phyloP scores from a whole-genome alignment of 2,329 filamentous ascomycete species.

The Cordyceps tenuipes region DNA sequence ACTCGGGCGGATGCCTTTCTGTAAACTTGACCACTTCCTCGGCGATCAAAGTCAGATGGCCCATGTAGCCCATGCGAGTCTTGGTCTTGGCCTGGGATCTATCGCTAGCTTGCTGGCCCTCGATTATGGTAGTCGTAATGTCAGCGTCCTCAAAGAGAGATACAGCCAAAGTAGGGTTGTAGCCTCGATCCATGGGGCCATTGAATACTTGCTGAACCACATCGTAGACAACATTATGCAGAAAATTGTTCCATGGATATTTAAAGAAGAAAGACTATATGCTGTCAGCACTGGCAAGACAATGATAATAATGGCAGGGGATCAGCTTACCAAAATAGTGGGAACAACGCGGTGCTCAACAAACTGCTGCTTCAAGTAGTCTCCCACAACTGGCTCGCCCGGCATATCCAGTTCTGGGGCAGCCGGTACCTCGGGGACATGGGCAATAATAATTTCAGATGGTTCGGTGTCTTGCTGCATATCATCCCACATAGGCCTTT shows the following conservation, averaged over 20 bases:
- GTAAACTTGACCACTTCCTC: conserved; percentile 99
- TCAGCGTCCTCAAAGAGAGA: conserved; percentile 88
- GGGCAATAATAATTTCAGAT: conserved; percentile 4
- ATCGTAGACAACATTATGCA: conserved; percentile 98
- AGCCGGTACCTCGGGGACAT: conserved; percentile 10
- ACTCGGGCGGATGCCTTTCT: conserved; percentile 82
- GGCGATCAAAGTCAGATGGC: conserved; percentile 90
- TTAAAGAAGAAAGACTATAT: conserved; percentile 92
- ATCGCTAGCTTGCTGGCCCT: conserved; percentile 81
- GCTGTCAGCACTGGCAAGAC: conserved; percentile 13
- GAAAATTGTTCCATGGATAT: conserved; percentile 98
- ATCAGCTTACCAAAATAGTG: conserved; percentile 71
- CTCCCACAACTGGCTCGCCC: conserved; percentile 72
- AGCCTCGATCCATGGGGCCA: conserved; percentile 92
- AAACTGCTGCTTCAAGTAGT: conserved; percentile 92
- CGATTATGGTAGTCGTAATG: conserved; percentile 84
- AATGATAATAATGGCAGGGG: neutral
- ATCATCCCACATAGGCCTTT: conserved; percentile 9
- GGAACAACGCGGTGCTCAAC: conserved; percentile 91
- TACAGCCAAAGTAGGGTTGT: conserved; percentile 80
- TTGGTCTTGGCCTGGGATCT: conserved; percentile 74
- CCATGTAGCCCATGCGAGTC: conserved; percentile 97
- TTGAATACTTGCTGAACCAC: conserved; percentile 99
- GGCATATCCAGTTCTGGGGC: conserved; percentile 13
- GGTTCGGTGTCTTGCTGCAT: conserved; percentile 5